phyloP scores from a whole-genome alignment of 1,284 basidiomycete species.

The Cerioporus squamosus region DNA sequence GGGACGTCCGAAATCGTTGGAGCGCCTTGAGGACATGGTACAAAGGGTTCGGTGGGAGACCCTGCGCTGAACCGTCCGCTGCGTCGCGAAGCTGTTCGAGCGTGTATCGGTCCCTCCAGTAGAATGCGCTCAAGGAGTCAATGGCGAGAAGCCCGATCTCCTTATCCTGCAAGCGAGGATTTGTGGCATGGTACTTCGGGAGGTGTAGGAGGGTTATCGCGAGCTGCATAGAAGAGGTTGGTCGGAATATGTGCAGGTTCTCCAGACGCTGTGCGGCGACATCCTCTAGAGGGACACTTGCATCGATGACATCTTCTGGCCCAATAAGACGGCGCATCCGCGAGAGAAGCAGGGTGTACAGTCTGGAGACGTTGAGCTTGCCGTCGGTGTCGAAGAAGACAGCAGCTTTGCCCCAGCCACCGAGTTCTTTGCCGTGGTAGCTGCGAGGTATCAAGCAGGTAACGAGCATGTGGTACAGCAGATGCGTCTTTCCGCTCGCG shows the following conservation, averaged over 20 bases:
- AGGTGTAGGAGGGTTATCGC: conserved; percentile 66
- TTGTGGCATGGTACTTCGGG: conserved; percentile 54
- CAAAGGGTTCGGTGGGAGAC: conserved; percentile 38
- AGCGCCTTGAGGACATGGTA: conserved; percentile 53
- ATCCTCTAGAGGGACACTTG: conserved; percentile 10
- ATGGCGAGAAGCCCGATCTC: conserved; percentile 69
- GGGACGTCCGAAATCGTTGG: conserved; percentile 51
- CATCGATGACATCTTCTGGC: not conserved
- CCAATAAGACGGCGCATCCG: conserved; percentile 35
- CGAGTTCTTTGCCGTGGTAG: conserved; percentile 37
- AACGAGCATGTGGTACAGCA: conserved; percentile 68
- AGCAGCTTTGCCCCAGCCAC: conserved; percentile 66
- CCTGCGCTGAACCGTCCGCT: conserved; percentile 16
- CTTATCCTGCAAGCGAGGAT: conserved; percentile 45
- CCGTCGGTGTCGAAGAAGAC: conserved; percentile 72
- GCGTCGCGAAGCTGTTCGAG: conserved; percentile 54
- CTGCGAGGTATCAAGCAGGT: conserved; percentile 58
- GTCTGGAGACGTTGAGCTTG: conserved; percentile 59
- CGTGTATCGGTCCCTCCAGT: conserved; percentile 75
- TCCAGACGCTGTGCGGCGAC: conserved; percentile 49
- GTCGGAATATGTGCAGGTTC: conserved; percentile 68
- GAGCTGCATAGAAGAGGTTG: conserved; percentile 67
- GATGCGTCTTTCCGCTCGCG: conserved; percentile 74
- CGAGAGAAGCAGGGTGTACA: conserved; percentile 53
- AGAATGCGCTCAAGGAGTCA: conserved; percentile 77